Conservation (phyloP, 2,329 filamentous ascomycete species). For the Alternaria panax region DNA sequence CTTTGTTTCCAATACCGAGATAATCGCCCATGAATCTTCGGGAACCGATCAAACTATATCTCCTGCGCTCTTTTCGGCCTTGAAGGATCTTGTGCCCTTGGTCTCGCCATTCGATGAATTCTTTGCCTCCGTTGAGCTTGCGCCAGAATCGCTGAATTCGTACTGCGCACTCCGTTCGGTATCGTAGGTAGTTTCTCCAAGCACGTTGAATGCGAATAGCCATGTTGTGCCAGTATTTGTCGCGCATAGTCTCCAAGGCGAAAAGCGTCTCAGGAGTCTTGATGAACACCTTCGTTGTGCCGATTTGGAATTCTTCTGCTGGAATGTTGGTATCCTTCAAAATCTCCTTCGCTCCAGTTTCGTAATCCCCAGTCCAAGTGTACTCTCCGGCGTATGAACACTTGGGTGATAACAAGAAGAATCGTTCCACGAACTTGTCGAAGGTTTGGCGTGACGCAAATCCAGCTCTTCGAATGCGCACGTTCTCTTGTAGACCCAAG, state of each 20-base stretch:
- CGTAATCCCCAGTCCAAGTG: conserved; percentile 89
- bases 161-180: conserved; percentile 89
- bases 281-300: conserved; percentile 96
- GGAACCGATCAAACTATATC: conserved; percentile 90
- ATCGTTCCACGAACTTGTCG: conserved; percentile 97
- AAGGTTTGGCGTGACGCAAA: conserved; percentile 98
- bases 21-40: conserved; percentile 95
- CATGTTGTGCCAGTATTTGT: conserved; percentile 99
- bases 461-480: conserved; percentile 92
- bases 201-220: conserved; percentile 95
- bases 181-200: conserved; percentile 94
- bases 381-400: conserved; percentile 97
- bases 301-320: conserved; percentile 94
- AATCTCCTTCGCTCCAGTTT: conserved; percentile 89
- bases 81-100: conserved; percentile 83
- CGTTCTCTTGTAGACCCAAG: conserved; percentile 98
- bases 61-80: conserved; percentile 86
- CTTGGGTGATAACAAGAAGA: conserved; percentile 92
- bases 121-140: conserved; percentile 87
- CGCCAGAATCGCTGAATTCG: conserved; percentile 96
- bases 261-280: conserved; percentile 98
- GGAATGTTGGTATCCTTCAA: conserved; percentile 96
- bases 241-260: conserved; percentile 95
- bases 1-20: conserved; percentile 81
- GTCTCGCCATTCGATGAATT: conserved; percentile 87